Conservation (phyloP, 352 stramenopile genomes). For the Blastocystis sp. region DNA sequence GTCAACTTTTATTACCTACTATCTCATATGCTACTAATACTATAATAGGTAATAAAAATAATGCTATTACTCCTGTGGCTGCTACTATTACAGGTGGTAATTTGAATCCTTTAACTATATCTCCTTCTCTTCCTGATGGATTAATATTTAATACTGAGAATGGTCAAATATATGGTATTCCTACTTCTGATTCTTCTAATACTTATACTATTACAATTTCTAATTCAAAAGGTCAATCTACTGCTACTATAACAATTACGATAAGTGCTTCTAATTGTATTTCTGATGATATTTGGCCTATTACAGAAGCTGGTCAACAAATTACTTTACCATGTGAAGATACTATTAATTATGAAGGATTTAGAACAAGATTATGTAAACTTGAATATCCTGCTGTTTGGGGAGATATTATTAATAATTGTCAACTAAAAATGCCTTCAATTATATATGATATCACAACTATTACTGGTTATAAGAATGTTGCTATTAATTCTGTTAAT, state of each 20-base stretch:
- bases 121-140: slow-evolving; percentile 9
- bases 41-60: slow-evolving; percentile 21
- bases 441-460: too few relatives aligned
- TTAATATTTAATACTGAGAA: neutral
- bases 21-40: slow-evolving; percentile 12
- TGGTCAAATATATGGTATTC: slow-evolving; percentile 23
- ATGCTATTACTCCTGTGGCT: slow-evolving; percentile 20
- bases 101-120: neutral
- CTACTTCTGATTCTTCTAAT: neutral
- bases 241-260: slow-evolving; percentile 6
- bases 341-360: too few relatives aligned
- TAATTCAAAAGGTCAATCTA: slow-evolving; percentile 1
- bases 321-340: slow-evolving; percentile 16
- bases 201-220: slow-evolving; percentile 18
- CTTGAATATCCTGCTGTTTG: too few relatives aligned
- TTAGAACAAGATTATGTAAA: too few relatives aligned
- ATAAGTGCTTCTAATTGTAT: slow-evolving; percentile 8
- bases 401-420: too few relatives aligned
- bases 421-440: too few relatives aligned
- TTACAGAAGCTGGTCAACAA: slow-evolving; percentile 15
- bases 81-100: slow-evolving; percentile 12
- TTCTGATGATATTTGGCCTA: slow-evolving; percentile 4
- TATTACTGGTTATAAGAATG: slow-evolving; percentile 24
- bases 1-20: slow-evolving; percentile 6
- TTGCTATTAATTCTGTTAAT: slow-evolving; percentile 23